Percentiles rank a stretch among this genome's conserved stretches.
phyloP scores from a whole-genome alignment of 2,329 filamentous ascomycete genomes.

The Penicillium olsonii region DNA sequence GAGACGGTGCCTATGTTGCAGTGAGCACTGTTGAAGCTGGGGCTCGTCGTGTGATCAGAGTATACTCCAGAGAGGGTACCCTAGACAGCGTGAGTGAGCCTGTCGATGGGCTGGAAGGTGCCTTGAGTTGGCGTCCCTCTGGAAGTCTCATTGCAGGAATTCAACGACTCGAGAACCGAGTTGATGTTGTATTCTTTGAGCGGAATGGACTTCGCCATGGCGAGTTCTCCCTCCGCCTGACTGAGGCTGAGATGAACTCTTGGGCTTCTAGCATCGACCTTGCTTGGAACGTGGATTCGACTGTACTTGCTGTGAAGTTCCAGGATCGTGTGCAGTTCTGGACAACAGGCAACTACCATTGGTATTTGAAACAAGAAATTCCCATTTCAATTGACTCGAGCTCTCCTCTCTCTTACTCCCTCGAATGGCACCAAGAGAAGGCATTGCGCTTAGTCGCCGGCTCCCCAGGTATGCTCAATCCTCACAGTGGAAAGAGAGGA shows the following conservation, averaged over 20 bases:
- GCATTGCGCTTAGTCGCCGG: constrained; percentile 66
- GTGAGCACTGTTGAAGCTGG: constrained; percentile 75
- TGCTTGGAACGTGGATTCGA: constrained; percentile 90
- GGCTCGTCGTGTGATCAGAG: constrained; percentile 75
- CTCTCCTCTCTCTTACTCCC: constrained; percentile 27
- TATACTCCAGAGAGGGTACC: constrained; percentile 86
- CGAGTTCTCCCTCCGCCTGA: constrained; percentile 77
- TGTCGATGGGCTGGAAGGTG: constrained; percentile 83
- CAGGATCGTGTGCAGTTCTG: constrained; percentile 80
- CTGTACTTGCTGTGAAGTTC: constrained; percentile 79
- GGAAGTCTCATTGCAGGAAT: constrained; percentile 90
- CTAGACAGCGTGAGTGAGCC: constrained; percentile 94
- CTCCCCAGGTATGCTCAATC: constrained; percentile 45
- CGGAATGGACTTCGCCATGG: constrained; percentile 96
- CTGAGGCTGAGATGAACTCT: constrained; percentile 58
- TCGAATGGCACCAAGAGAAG: constrained; percentile 83
- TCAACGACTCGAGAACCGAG: constrained; percentile 67
- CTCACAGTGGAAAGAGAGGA: background rate
- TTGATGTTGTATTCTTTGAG: constrained; percentile 93
- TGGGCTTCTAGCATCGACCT: constrained; percentile 64
- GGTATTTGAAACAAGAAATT: constrained; percentile 94
- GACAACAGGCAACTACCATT: constrained; percentile 97
- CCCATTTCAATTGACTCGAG: constrained; percentile 39
- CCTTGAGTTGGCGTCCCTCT: constrained; percentile 85
- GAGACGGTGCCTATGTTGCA: constrained; percentile 88